phyloP scores from a whole-genome alignment of 192 early-diverging fungal genomes.

The Coemansia biformis region DNA sequence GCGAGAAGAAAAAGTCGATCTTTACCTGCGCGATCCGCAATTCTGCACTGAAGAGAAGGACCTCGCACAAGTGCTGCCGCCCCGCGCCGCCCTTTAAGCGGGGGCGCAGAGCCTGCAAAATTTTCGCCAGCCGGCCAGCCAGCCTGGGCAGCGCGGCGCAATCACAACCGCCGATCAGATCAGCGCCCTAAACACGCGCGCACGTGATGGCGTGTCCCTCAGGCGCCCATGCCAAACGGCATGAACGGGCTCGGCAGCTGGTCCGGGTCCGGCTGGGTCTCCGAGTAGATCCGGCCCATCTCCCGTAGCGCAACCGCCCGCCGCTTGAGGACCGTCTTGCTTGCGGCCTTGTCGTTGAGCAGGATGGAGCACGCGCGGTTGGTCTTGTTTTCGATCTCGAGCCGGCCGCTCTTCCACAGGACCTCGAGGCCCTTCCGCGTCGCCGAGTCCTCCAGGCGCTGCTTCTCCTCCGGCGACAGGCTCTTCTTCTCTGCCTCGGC shows the following conservation, averaged over 20 bases:
- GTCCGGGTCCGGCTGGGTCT: conserved; percentile 59
- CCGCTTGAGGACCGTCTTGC: conserved; percentile 55
- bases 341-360: conserved; percentile 60
- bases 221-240: conserved; percentile 12
- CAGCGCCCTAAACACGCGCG: not conserved
- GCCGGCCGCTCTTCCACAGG: conserved; percentile 87
- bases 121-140: too few relatives aligned
- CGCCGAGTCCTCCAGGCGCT: conserved; percentile 63
- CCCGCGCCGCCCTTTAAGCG: conserved; percentile 11
- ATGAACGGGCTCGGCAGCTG: conserved; percentile 38
- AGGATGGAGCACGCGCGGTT: conserved; percentile 87
- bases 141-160: too few relatives aligned
- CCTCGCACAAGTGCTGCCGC: conserved; percentile 5
- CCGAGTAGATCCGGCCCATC: conserved; percentile 79
- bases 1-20: conserved; percentile 13
- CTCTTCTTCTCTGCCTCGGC: conserved; percentile 86
- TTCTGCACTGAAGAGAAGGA: conserved; percentile 52
- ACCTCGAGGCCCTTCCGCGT: conserved; percentile 79
- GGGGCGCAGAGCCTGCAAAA: not conserved
- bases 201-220: conserved; percentile 6
- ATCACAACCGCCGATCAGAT: too few relatives aligned
- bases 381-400: conserved; percentile 91
- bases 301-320: conserved; percentile 77
- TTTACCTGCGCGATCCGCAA: conserved; percentile 54
- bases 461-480: conserved; percentile 61